phyloP scores from a whole-genome alignment of 1,284 basidiomycete species.

The Ceratobasidium theobromae region DNA sequence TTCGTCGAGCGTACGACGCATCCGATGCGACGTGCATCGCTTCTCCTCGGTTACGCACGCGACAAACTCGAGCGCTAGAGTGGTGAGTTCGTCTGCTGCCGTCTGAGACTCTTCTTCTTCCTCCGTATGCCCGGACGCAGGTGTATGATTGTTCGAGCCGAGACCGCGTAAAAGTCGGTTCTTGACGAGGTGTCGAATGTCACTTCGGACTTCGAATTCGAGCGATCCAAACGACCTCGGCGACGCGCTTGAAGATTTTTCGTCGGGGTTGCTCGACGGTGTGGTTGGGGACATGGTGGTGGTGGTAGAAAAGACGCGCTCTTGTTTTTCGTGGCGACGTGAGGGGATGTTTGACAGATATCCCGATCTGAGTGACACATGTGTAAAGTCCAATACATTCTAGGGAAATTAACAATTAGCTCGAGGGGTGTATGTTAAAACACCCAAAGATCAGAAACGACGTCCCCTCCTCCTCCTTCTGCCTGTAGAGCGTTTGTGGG shows the following conservation, averaged over 20 bases:
- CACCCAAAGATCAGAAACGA: slow-evolving; percentile 33
- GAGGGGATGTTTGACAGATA: background rate
- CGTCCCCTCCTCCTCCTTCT: slow-evolving; percentile 3
- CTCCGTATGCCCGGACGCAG: background rate
- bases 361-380: no score
- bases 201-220: slow-evolving; percentile 11
- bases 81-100: slow-evolving; percentile 1
- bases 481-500: background rate
- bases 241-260: background rate
- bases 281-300: slow-evolving; percentile 11
- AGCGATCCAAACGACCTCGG: slow-evolving; percentile 1
- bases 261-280: background rate
- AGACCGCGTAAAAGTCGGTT: background rate
- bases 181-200: slow-evolving; percentile 13
- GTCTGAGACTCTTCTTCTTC: background rate
- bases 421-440: slow-evolving; percentile 19
- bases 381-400: no score
- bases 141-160: background rate
- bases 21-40: slow-evolving; percentile 13
- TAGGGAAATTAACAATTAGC: no score
- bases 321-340: slow-evolving; percentile 21
- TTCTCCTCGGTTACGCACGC: slow-evolving; percentile 17
- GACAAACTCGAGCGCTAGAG: slow-evolving; percentile 21
- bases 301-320: background rate
- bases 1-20: background rate